Base-by-base conservation (phyloP, 805 yeast species). In the Metschnikowia lachancei region DNA sequence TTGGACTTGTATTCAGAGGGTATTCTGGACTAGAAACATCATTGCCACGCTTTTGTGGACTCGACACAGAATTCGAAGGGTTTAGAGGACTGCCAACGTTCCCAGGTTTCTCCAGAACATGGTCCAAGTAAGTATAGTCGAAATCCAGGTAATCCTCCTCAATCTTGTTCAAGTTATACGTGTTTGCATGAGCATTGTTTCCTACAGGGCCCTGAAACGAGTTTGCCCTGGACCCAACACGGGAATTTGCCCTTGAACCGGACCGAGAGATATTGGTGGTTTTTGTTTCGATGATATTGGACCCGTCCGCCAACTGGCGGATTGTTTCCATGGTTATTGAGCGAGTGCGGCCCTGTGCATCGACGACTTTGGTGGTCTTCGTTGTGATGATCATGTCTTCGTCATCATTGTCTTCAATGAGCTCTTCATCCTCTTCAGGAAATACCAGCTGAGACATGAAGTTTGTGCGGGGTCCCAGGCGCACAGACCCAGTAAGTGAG, bases 311-410 rank as follows among this genome's bases (percentile, higher is more conserved):
- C 51, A 75, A 58, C 39, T 71, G 68, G 51, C 77, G 72, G 22
- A 80, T 67, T 0, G 81, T 78, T 34, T 76, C 76, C 35, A 74
- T 77, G 2, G 83, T 78, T 36, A 80, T 76, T 2, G 83, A 78
- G 46, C 66, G 71, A 0, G 84, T 79, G 34, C 82, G 69, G 0
- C 85, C 85, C 33, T 63, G 65, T 5, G 67, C 62, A 46, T 77
- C 83, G 46, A 67, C 67, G 22, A 77, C 77, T 52, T 72, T 75
- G 10, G 81, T 76, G 1, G 82, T 77, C 48, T 72, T 74, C 10
- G 76, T 71, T 7, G 77, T 69, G 14, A 70, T 53, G 6, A 66
- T 52, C 13, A 54, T 56, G 14, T 58, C 60, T 14, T 53, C 60
- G 1, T 43, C 55, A 12, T 49, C 57, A n/a, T 57, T 62, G 20